Percentiles rank a stretch among this genome's conserved stretches.
These are phyloP conservation scores for Salvia splendens DNA, from an alignment of 257 asterid species.

Conservation along the genomic window DNA sequence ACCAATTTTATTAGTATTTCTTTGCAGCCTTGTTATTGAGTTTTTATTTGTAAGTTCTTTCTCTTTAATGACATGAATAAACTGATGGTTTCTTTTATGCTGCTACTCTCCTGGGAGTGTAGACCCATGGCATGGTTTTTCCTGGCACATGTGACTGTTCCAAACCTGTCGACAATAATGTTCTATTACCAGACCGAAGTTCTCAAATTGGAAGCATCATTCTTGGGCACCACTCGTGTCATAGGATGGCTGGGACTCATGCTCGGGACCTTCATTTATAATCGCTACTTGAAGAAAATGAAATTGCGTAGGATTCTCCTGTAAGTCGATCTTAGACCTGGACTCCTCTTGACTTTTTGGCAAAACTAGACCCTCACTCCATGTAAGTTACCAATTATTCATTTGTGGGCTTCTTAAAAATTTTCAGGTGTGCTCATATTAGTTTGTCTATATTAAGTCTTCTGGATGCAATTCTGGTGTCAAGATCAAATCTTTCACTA, in stretches of 20 bases:
- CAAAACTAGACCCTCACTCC: not conserved
- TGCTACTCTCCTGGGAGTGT: constrained; percentile 35
- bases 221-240: constrained; percentile 90
- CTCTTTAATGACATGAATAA: constrained; percentile 17
- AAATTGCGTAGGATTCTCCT: constrained; percentile 71
- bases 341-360: not conserved
- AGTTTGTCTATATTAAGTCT: constrained; percentile 62
- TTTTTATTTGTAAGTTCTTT: constrained; percentile 18
- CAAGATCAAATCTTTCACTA: constrained; percentile 56
- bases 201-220: constrained; percentile 80
- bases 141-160: constrained; percentile 82
- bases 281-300: constrained; percentile 80
- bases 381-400: not conserved
- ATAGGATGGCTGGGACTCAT: constrained; percentile 93
- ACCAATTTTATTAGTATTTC: constrained; percentile 4
- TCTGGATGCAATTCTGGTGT: constrained; percentile 69
- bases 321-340: constrained; percentile 54
- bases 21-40: not conserved
- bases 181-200: constrained; percentile 92
- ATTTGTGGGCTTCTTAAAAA: constrained; percentile 13
- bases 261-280: constrained; percentile 78
- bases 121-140: constrained; percentile 99
- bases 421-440: constrained; percentile 75
- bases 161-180: constrained; percentile 83
- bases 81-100: constrained; percentile 33